A percentile compares a stretch with the other conserved stretches of the same genome.
Conservation (phyloP, 495 filamentous ascomycete genomes). For the Filosporella fistucella region DNA sequence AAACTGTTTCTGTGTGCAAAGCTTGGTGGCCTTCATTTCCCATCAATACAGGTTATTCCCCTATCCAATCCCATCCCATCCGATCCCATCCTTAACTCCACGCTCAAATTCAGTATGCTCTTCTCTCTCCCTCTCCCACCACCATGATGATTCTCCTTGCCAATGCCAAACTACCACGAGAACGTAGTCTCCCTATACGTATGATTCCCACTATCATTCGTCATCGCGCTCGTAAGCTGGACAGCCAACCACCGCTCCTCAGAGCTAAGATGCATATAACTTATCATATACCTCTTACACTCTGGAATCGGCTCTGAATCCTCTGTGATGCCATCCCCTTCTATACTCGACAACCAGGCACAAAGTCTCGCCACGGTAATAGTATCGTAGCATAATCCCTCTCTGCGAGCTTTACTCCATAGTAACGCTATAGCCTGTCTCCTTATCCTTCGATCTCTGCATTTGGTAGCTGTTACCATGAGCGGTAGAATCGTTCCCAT, state of each 20-base stretch:
- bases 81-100: too few species aligned
- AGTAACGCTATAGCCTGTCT: conserved; percentile 39
- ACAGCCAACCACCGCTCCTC: conserved; percentile 24
- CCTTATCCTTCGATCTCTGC: conserved; percentile 39
- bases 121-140: too few species aligned
- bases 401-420: conserved; percentile 32
- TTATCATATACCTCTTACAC: conserved; percentile 16
- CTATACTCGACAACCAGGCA: conserved; percentile 22
- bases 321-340: conserved; percentile 22
- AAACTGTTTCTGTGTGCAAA: too few species aligned
- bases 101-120: too few species aligned
- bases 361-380: conserved; percentile 23
- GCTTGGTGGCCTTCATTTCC: too few species aligned
- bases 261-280: conserved; percentile 23
- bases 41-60: too few species aligned
- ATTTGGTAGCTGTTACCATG: conserved; percentile 35
- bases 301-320: conserved; percentile 23
- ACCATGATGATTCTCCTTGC: too few species aligned
- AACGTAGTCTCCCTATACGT: conserved; percentile 24
- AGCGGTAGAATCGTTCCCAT: conserved; percentile 35
- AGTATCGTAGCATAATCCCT: conserved; percentile 38
- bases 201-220: conserved; percentile 16
- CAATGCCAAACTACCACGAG: conserved; percentile 27
- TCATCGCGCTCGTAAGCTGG: conserved; percentile 17
- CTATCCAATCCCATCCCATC: too few species aligned